Evolutionary conservation across 306 rosid species (phyloP), one percentile per base, ranked within the genome.

Genomic region (Sicyos edulis): DNA sequence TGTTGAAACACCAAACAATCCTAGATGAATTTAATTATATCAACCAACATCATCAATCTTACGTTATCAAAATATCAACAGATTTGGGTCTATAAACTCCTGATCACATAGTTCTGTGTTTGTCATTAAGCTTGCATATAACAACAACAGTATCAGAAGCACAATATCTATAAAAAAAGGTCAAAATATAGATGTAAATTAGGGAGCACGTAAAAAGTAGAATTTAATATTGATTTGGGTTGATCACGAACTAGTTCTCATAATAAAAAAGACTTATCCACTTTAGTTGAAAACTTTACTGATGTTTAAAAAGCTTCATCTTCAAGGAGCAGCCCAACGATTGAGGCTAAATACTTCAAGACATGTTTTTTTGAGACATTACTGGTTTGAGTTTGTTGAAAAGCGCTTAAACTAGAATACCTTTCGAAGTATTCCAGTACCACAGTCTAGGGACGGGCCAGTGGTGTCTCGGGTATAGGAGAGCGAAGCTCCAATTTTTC

Each of bases 41-140:
- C n/a, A n/a, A n/a, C n/a, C n/a, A n/a, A 65, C 42, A 32, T 65
- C 53, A 19, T 65, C 71, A 19, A 42, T 65, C 70, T n/a, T 17
- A 40, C n/a, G n/a, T n/a, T n/a, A n/a, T n/a, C n/a, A n/a, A n/a
- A n/a, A n/a, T n/a, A n/a, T n/a, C n/a, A n/a, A n/a, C n/a, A n/a
- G n/a, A n/a, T n/a, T n/a, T n/a, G n/a, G n/a, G n/a, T n/a, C 7
- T 14, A 9, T 62, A 32, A 32, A 34, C 17, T 32, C 68, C 17
- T 15, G 24, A 62, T 62, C 13, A 1, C 24, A 62, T 62, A 5
- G 53, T 65, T 34, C 10, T 15, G 19, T 61, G 68, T 17, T 63
- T 42, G 45, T 40, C 26, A 64, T 40, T 37, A 64, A 17, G 66
- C 40, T 24, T 26, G 26, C 21, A 13, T 17, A 0, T 42, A 40